Conservation (phyloP, 1,284 basidiomycete genomes). For the Pascua sp. region DNA sequence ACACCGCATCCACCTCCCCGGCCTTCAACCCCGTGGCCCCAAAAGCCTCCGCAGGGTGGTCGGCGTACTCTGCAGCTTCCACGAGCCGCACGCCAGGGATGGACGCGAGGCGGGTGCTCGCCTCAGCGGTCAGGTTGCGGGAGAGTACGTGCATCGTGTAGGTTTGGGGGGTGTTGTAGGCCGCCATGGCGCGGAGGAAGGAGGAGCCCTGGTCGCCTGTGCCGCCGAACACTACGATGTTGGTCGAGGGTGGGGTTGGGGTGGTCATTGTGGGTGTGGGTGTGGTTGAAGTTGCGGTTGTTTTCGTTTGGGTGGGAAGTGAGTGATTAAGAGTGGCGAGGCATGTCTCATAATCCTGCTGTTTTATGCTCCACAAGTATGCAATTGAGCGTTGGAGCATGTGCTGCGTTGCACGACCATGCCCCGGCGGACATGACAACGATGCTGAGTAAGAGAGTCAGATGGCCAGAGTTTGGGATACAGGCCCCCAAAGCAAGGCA, state of each 20-base stretch:
- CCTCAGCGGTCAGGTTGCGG: constrained; percentile 9
- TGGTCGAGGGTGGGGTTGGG: constrained; percentile 3
- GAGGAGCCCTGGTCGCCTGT: constrained; percentile 28
- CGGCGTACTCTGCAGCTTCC: constrained; percentile 20
- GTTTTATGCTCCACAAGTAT: too few species aligned
- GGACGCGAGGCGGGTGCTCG: constrained; percentile 8
- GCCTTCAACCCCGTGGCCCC: constrained; percentile 10
- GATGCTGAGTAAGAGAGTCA: too few species aligned
- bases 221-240: constrained; percentile 29
- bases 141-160: constrained; percentile 25
- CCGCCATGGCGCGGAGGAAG: constrained; percentile 23
- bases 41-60: constrained; percentile 20
- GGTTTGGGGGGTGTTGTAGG: constrained; percentile 1
- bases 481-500: too few species aligned
- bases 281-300: too few species aligned
- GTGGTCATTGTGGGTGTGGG: too few species aligned
- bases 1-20: constrained; percentile 25
- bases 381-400: too few species aligned
- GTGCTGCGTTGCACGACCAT: too few species aligned
- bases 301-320: too few species aligned
- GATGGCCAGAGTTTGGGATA: too few species aligned
- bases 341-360: too few species aligned
- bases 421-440: too few species aligned
- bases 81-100: constrained; percentile 26
- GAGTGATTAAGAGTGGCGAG: too few species aligned